Evolutionary conservation across 2,329 filamentous ascomycete species (phyloP).

Genomic region (Diaporthe sp.): DNA sequence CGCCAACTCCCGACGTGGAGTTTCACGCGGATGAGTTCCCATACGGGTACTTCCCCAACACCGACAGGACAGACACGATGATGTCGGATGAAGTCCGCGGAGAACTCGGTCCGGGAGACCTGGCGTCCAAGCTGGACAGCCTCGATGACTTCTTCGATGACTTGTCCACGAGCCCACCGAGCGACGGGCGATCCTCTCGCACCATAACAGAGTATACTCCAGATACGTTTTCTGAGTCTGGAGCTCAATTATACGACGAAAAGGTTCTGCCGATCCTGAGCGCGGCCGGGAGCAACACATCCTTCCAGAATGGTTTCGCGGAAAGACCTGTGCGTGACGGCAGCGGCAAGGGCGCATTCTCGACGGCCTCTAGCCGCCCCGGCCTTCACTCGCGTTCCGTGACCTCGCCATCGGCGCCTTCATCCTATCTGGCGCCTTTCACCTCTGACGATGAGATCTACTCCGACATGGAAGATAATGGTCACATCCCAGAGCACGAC

Average conservation of each 20-base stretch:
- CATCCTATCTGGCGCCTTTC: constrained; percentile 66
- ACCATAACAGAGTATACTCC: constrained; percentile 74
- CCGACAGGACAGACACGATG: constrained; percentile 88
- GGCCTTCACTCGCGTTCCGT: constrained; percentile 83
- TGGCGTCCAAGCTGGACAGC: constrained; percentile 83
- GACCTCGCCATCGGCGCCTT: constrained; percentile 78
- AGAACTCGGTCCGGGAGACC: constrained; percentile 81
- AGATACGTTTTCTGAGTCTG: constrained; percentile 73
- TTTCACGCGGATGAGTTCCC: constrained; percentile 92
- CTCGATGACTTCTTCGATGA: constrained; percentile 87
- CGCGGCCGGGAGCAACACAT: constrained; percentile 74
- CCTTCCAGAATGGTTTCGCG: constrained; percentile 89
- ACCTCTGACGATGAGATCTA: constrained; percentile 84
- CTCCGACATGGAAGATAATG: constrained; percentile 79
- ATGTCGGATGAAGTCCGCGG: constrained; percentile 83
- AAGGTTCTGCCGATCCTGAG: constrained; percentile 91
- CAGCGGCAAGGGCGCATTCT: constrained; percentile 71
- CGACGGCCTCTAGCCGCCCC: constrained; percentile 64
- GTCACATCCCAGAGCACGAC: constrained; percentile 45
- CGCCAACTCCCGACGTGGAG: constrained; percentile 86
- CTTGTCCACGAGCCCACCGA: constrained; percentile 67
- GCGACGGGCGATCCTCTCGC: constrained; percentile 69
- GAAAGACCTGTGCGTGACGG: constrained; percentile 60
- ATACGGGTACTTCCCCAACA: constrained; percentile 79
- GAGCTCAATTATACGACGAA: constrained; percentile 89